phyloP scores from a whole-genome alignment of 768 basidiomycete genomes.

The Russula dissimulans region DNA sequence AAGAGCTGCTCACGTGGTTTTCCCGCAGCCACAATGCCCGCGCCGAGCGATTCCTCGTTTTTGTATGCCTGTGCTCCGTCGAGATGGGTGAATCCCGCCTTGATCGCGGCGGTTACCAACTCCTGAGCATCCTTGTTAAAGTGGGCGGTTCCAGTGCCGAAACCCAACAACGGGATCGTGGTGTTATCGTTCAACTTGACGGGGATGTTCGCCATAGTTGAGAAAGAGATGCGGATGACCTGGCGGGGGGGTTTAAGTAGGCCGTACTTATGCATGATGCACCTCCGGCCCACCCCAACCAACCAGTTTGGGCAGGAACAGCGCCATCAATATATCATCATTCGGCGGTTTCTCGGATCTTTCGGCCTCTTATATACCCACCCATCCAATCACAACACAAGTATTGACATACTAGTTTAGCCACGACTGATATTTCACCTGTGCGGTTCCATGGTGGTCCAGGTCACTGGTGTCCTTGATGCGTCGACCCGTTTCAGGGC shows the following conservation, averaged over 20 bases:
- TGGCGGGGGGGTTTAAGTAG: neutral
- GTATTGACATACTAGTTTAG: no score
- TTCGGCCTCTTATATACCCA: no score
- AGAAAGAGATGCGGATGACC: neutral
- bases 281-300: no score
- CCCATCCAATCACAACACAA: no score
- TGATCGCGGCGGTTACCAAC: conserved; percentile 26
- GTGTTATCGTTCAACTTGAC: conserved; percentile 31
- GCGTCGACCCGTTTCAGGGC: neutral
- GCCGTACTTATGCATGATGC: no score
- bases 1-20: conserved; percentile 32
- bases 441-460: no score
- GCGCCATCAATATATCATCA: no score
- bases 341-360: no score
- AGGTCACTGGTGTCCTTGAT: no score
- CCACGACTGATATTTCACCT: no score
- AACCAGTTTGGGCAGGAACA: no score
- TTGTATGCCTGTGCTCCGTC: conserved; percentile 33
- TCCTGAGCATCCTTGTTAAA: conserved; percentile 25
- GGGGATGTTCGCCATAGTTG: conserved; percentile 17
- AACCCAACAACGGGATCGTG: conserved; percentile 31
- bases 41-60: conserved; percentile 33
- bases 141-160: conserved; percentile 32
- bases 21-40: conserved; percentile 27
- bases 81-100: conserved; percentile 31